Evolutionary conservation across 2,329 filamentous ascomycete species (phyloP).

Genomic region (Xylaria sp.): DNA sequence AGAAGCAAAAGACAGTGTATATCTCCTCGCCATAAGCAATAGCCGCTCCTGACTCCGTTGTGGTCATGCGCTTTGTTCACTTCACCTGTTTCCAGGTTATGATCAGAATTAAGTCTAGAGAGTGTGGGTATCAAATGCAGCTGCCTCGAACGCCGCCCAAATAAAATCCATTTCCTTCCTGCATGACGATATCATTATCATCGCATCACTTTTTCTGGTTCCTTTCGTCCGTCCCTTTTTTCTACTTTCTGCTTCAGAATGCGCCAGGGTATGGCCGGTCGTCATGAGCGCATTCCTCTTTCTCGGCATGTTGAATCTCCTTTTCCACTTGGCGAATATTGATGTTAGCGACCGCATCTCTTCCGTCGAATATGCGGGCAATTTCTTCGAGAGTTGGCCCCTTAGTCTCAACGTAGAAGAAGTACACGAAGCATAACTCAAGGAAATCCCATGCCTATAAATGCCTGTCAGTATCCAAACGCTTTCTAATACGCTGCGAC

Average conservation of each 20-base stretch:
- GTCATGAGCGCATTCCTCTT: conserved; percentile 26
- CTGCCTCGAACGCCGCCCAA: conserved; percentile 4
- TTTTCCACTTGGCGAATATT: conserved; percentile 62
- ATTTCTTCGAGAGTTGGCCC: conserved; percentile 74
- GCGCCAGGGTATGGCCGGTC: conserved; percentile 27
- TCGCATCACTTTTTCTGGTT: no score
- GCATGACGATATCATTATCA: no score
- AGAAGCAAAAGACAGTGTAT: conserved; percentile 14
- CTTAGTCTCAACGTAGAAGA: conserved; percentile 73
- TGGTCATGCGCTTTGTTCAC: conserved; percentile 9
- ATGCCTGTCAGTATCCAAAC: conserved; percentile 9
- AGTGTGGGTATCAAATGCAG: conserved; percentile 29
- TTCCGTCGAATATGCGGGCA: conserved; percentile 72
- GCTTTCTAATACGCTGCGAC: not conserved
- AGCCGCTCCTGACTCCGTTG: conserved; percentile 13
- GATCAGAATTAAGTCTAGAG: conserved; percentile 18
- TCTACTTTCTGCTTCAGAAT: no score
- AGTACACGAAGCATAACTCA: conserved; percentile 67
- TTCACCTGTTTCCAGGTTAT: not conserved
- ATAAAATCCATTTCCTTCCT: not conserved
- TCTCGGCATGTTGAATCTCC: conserved; percentile 50
- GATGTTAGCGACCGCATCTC: conserved; percentile 61
- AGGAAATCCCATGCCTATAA: conserved; percentile 60
- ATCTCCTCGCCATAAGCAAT: not conserved
- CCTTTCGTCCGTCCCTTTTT: no score